These are phyloP conservation scores for Kwoniella botswanensis DNA, from an alignment of 768 basidiomycete species.

Conservation along the genomic window DNA sequence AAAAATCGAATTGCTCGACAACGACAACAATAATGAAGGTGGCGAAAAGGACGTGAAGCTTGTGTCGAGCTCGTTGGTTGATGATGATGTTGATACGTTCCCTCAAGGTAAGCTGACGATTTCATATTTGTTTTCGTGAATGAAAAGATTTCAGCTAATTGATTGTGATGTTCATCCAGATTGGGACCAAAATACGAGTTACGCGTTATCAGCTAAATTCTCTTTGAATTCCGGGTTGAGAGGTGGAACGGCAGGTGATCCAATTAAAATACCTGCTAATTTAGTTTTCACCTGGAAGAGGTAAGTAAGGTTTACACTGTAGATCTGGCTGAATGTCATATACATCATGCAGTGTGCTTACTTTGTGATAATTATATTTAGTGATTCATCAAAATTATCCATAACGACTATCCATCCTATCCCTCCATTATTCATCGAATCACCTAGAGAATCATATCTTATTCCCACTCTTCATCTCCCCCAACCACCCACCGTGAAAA, in stretches of 20 bases:
- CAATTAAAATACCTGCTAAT: conserved; percentile 11
- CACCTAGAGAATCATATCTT: conserved; percentile 63
- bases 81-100: neutral
- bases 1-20: conserved; percentile 19
- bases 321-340: neutral
- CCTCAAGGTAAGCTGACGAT: conserved; percentile 18
- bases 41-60: conserved; percentile 16
- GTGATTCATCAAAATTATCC: conserved; percentile 19
- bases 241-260: conserved; percentile 13
- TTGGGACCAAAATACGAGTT: conserved; percentile 68
- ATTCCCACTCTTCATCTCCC: conserved; percentile 72
- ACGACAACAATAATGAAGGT: neutral
- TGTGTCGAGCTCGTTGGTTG: conserved; percentile 11
- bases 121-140: neutral
- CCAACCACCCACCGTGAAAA: conserved; percentile 61
- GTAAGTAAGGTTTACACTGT: conserved; percentile 12
- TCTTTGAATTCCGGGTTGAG: conserved; percentile 11
- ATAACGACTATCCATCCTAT: conserved; percentile 66
- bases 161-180: conserved; percentile 51
- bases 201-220: conserved; percentile 15
- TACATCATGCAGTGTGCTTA: no score
- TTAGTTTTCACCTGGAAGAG: conserved; percentile 47
- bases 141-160: no score
- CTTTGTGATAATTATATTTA: neutral
- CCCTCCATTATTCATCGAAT: conserved; percentile 69